Evolutionary conservation across 75 land plant species (phyloP), one percentile per base, ranked within the genome.

Genomic region (Larix kaempferi): DNA sequence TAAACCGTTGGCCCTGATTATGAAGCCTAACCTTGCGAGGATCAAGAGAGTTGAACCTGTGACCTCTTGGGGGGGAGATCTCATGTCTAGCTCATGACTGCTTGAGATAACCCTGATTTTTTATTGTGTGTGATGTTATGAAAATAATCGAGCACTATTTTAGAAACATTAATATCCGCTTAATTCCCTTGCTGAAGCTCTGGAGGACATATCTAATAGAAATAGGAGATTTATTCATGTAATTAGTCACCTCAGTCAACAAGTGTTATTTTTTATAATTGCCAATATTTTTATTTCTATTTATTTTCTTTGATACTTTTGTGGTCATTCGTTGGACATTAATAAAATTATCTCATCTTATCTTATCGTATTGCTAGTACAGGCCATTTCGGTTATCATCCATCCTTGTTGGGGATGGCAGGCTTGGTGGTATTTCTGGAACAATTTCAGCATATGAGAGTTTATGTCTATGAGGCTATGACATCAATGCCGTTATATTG

Each of bases 361-460:
- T n/a, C n/a, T n/a, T n/a, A n/a, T n/a, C n/a, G n/a, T n/a, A 58
- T 49, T 78, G 49, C 16, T 59, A 27, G 41, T 73, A 25, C 90
- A 96, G 99, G 87, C 93, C 99, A 69, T 91, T 96, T 22, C 84
- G 99, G 44, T 80, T 94, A 19, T 95, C 99, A 15, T 89, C 86
- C 49, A 60, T 96, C 78, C 91, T 96, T 80, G 93, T 96, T 59
- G 99, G 99, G n/a, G 99, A 96, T 85, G 99, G 99, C 29, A 90
- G 84, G 26, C 82, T 96, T 33, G 99, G 99, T 62, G 99, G 99
- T 44, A 96, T 96, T 35, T 94, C 99, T 41, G 89, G 87, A 54
- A 96, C 99, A 8, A 88, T 96, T 69, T 84, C 95, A 59, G 98
- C 99, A 11, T 96, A 92, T 84, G 99, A 96, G 81, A 92, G 82